Evolutionary conservation across 2,329 filamentous ascomycete genomes (phyloP), one percentile per base, ranked within the genome.

Genomic region (Colletotrichum magnum): DNA sequence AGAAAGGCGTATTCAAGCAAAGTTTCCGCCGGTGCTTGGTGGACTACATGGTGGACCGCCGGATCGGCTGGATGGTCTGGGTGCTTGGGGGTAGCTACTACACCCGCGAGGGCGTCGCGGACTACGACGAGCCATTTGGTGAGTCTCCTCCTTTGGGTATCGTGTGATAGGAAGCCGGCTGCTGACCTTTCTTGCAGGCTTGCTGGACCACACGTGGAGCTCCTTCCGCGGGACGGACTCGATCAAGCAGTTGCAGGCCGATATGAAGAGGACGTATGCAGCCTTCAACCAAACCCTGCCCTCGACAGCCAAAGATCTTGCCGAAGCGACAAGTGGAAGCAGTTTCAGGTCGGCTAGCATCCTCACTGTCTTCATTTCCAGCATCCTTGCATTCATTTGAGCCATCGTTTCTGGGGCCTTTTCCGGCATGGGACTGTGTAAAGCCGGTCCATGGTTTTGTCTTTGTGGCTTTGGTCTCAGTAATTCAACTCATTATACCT

Each of bases 1-100:
- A 47, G 3, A 12, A 15, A 2, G 59, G 41, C 28, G 24, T 7
- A 7, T 68, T 36, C 32, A 58, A 76, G n/a, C 72, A 75, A 1
- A 79, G 80, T 1, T 87, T 87, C 74, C 77, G 81, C 2, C 77
- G 76, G 6, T 86, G 84, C 65, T 76, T 86, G 58, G 77, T 79
- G 36, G 74, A 75, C 4, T 85, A 80, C 71, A 73, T 87, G 50
- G 77, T 63, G 13, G n/a, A 68, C 1, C 47, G 24, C 28, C 36
- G 43, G 3, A 54, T 71, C 4, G 78, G 84, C 16, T 84, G 85
- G 85, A 79, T 85, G 77, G 78, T 84, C 78, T 87, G 85, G 81
- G 85, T 84, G 32, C 60, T 89, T 12, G 78, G 77, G 1, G 84
- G 84, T 0, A 84, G 82, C 70, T 87, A 87, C 73, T 87, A 87